phyloP scores from a whole-genome alignment of 768 basidiomycete genomes.

The Macrocybe gigantea region DNA sequence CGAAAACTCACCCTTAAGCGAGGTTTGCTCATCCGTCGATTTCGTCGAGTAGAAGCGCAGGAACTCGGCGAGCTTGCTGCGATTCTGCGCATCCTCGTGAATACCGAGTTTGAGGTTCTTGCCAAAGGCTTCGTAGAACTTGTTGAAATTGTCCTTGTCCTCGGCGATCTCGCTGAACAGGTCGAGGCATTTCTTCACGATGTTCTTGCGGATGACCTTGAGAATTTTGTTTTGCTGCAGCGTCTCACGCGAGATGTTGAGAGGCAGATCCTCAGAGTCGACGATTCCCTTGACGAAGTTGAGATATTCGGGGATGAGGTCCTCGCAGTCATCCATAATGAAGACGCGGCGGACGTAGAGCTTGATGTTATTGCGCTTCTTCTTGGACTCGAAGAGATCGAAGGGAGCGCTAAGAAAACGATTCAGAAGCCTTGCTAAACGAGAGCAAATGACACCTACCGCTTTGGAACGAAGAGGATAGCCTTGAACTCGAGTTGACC shows the following conservation, averaged over 20 bases:
- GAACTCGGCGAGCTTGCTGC: constrained; percentile 98
- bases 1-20: constrained; percentile 71
- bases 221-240: constrained; percentile 99
- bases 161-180: constrained; percentile 94
- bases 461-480: constrained; percentile 95
- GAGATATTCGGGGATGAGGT: constrained; percentile 98
- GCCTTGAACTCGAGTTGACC: constrained; percentile 99
- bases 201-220: constrained; percentile 99
- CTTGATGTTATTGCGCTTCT: constrained; percentile 99
- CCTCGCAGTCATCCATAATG: constrained; percentile 99
- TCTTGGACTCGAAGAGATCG: constrained; percentile 99
- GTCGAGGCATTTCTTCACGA: constrained; percentile 97
- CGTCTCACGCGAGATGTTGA: constrained; percentile 99
- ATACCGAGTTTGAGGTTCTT: constrained; percentile 99
- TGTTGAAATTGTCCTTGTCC: constrained; percentile 97
- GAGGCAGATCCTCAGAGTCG: constrained; percentile 98
- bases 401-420: constrained; percentile 73
- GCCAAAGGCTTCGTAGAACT: constrained; percentile 98
- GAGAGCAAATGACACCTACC: constrained; percentile 40
- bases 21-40: constrained; percentile 82
- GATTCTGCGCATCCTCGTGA: constrained; percentile 98
- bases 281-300: constrained; percentile 99
- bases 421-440: constrained; percentile 5
- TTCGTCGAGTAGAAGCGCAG: constrained; percentile 98
- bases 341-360: constrained; percentile 99